Evolutionary conservation across 306 rosid genomes (phyloP), one percentile per base, ranked within the genome.

Genomic region (Urtica urens): DNA sequence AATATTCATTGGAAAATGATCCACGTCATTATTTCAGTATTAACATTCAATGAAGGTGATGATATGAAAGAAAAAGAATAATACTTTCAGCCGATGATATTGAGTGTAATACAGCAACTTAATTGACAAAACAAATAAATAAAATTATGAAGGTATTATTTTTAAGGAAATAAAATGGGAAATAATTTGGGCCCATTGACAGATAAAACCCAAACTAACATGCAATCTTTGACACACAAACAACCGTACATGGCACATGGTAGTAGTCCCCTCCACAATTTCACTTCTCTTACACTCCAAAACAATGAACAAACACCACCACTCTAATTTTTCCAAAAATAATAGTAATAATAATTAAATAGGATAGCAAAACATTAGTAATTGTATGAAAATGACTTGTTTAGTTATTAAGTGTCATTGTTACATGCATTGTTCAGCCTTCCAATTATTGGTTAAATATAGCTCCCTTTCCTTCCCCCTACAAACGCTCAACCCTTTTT

Each of bases 181-280:
- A 60, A 76, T 24, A 69, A 41, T 57, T 10, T 35, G 40, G 83
- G 40, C 69, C 59, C 78, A 56, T 56, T 53, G 72, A 58, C 73
- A 59, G 69, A 65, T 70, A 56, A 67, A 78, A 68, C 72, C 72
- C 48, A 47, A 70, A 60, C 79, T 68, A 76, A 73, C 71, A 63
- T 73, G 77, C 72, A 51, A 63, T 65, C 57, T 69, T 57, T 79
- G 77, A 63, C 72, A 60, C 60, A 25, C 54, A 76, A 71, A 65
- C 74, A 61, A 54, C 79, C 58, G 66, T 59, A 73, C 84, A 83
- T 55, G 57, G 66, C 94, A 79, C 94, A 71, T 76, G 93, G 72
- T 31, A 16, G 79, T 59, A 59, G 81, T 42, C 72, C 67, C 80
- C 52, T 23, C 14, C 50, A 49, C 59, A 35, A 28, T 53, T 59